Percentiles rank a stretch among this genome's conserved stretches.
phyloP scores from a whole-genome alignment of 2,329 filamentous ascomycete genomes.

The Ophiostoma tasmaniense region DNA sequence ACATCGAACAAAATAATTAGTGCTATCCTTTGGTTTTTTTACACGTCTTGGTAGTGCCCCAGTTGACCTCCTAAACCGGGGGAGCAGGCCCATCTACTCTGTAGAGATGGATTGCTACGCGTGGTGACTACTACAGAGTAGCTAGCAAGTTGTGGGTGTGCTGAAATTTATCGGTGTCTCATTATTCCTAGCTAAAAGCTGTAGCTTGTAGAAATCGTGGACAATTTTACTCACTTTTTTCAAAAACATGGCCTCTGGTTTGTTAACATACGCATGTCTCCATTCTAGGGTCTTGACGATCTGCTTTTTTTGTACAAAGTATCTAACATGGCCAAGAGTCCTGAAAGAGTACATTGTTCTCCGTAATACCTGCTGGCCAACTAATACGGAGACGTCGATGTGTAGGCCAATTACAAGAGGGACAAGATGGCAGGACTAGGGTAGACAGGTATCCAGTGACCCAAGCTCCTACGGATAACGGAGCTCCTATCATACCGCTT shows the following conservation, averaged over 20 bases:
- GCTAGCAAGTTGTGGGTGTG: too few species aligned
- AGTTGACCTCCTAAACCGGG: not conserved
- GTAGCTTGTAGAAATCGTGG: not conserved
- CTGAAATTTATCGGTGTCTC: too few species aligned
- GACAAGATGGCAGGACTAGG: not conserved
- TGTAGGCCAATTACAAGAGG: not conserved
- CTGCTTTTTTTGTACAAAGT: not conserved
- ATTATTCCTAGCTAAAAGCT: too few species aligned
- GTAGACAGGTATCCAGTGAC: not conserved
- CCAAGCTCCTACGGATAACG: not conserved
- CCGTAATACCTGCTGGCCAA: too few species aligned
- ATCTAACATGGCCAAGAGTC: not conserved
- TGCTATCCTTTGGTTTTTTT: too few species aligned
- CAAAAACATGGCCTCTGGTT: too few species aligned
- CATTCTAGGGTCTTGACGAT: not conserved
- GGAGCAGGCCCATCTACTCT: not conserved
- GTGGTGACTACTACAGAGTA: too few species aligned
- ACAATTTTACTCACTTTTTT: not conserved
- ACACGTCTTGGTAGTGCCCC: not conserved
- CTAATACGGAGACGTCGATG: not conserved
- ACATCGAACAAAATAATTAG: too few species aligned
- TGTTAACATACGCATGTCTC: not conserved
- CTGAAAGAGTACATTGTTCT: too few species aligned
- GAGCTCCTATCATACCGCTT: not conserved
- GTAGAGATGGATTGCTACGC: not conserved